Percentiles rank a stretch among this genome's conserved stretches.
These are phyloP conservation scores for Globisporangium polare DNA, from an alignment of 352 stramenopile species.

Conservation along the genomic window DNA sequence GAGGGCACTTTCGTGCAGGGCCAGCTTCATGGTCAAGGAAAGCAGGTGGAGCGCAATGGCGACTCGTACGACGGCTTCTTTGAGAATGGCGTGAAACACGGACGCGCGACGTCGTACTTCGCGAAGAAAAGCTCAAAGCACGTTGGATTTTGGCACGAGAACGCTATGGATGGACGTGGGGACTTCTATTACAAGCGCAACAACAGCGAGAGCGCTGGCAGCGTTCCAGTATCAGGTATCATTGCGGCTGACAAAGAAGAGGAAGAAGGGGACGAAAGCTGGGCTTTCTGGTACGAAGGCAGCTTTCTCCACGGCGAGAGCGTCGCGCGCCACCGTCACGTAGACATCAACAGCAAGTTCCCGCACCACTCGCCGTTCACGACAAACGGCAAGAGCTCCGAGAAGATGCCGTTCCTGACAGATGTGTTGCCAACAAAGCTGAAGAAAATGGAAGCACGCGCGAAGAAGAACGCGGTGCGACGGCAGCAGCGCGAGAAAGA, in stretches of 20 bases:
- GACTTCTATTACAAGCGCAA: constrained; percentile 41
- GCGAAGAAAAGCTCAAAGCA: constrained; percentile 34
- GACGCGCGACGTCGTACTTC: constrained; percentile 38
- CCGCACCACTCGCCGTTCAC: constrained; percentile 45
- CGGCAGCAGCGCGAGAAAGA: constrained; percentile 32
- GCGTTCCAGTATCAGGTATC: neutral
- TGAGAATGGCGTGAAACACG: constrained; percentile 40
- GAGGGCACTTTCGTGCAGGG: constrained; percentile 46
- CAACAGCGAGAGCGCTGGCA: neutral
- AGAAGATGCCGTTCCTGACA: constrained; percentile 57
- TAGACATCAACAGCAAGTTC: constrained; percentile 33
- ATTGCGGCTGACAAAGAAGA: constrained; percentile 2
- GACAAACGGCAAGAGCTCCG: constrained; percentile 59
- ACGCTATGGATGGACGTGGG: constrained; percentile 53
- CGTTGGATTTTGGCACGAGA: constrained; percentile 64
- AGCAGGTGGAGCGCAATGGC: constrained; percentile 33
- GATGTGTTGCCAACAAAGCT: constrained; percentile 32
- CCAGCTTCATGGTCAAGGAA: constrained; percentile 39
- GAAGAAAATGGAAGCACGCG: constrained; percentile 29
- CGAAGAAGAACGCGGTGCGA: constrained; percentile 34
- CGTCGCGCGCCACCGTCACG: constrained; percentile 48
- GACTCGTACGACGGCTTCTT: constrained; percentile 67
- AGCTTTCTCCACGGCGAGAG: constrained; percentile 60
- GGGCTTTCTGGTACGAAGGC: constrained; percentile 75
- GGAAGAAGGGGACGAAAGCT: constrained; percentile 18